Conservation (phyloP, 169 alveolate species). For the Fabrea salina region DNA sequence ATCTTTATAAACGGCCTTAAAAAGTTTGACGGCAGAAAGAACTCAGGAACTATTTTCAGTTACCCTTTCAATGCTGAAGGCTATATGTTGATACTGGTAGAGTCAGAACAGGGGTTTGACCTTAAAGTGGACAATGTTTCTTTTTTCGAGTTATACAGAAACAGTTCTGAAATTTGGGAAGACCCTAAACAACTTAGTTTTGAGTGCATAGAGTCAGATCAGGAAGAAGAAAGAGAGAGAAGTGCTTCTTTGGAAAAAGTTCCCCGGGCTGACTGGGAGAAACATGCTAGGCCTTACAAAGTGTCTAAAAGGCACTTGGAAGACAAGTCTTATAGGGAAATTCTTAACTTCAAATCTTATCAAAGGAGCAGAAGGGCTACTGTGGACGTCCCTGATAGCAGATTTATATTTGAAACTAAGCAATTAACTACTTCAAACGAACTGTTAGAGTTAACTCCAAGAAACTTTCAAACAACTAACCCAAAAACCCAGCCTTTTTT, state of each 20-base stretch:
- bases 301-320: no score
- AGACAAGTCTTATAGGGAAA: no score
- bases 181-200: not conserved
- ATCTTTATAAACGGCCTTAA: not conserved
- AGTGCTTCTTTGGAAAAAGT: slow-evolving; percentile 4
- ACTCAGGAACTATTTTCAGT: no score
- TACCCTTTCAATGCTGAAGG: no score
- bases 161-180: not conserved
- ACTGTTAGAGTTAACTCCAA: no score
- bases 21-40: not conserved
- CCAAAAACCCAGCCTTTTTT: no score
- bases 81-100: not conserved
- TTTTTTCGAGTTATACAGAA: not conserved
- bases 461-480: no score
- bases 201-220: not conserved
- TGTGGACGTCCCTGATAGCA: no score
- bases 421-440: no score
- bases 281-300: slow-evolving; percentile 12
- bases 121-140: not conserved
- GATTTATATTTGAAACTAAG: no score
- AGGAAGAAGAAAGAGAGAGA: slow-evolving; percentile 3
- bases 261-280: slow-evolving; percentile 16
- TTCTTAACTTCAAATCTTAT: no score
- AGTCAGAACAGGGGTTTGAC: not conserved
- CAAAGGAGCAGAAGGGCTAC: no score